Percentiles rank a stretch among this genome's conserved stretches.
Evolutionary conservation across 495 filamentous ascomycete species (phyloP).

Genomic region (Penicillium ochrochloron): DNA sequence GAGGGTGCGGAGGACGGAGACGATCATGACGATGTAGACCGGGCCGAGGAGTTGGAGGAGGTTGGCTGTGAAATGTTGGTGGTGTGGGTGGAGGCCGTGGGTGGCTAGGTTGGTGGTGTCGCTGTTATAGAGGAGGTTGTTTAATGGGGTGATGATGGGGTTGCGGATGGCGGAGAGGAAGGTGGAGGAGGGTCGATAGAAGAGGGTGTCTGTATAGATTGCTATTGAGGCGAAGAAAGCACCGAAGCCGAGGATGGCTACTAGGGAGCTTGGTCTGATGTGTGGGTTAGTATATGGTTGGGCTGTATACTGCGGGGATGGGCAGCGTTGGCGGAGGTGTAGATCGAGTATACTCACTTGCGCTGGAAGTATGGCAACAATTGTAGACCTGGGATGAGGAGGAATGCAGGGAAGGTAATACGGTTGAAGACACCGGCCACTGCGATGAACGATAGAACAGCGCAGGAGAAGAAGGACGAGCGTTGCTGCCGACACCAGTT

Average conservation of each 20-base stretch:
- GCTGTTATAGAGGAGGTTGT: constrained; percentile 90
- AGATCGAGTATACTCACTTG: constrained; percentile 58
- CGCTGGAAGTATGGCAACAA: constrained; percentile 82
- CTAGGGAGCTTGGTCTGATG: constrained; percentile 69
- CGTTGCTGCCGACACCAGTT: constrained; percentile 56
- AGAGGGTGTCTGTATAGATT: constrained; percentile 79
- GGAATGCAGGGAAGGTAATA: constrained; percentile 93
- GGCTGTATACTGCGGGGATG: constrained; percentile 1
- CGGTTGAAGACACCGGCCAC: constrained; percentile 92
- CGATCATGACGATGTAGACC: constrained; percentile 67
- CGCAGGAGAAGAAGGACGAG: constrained; percentile 73
- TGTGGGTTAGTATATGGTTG: constrained; percentile 19
- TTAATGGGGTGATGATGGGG: constrained; percentile 84
- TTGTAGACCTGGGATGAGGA: constrained; percentile 78
- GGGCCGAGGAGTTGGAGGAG: constrained; percentile 92
- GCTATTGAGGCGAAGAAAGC: constrained; percentile 69
- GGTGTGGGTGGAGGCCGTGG: constrained; percentile 90
- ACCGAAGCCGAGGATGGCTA: constrained; percentile 62
- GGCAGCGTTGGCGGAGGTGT: background rate
- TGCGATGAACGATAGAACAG: constrained; percentile 75
- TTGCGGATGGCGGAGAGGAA: constrained; percentile 53
- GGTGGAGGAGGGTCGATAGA: constrained; percentile 68
- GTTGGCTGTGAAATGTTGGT: constrained; percentile 86
- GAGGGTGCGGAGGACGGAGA: constrained; percentile 57
- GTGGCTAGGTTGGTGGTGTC: constrained; percentile 75